Evolutionary conservation across 2,329 filamentous ascomycete species (phyloP).

Genomic region (Talaromyces albobiverticillius): DNA sequence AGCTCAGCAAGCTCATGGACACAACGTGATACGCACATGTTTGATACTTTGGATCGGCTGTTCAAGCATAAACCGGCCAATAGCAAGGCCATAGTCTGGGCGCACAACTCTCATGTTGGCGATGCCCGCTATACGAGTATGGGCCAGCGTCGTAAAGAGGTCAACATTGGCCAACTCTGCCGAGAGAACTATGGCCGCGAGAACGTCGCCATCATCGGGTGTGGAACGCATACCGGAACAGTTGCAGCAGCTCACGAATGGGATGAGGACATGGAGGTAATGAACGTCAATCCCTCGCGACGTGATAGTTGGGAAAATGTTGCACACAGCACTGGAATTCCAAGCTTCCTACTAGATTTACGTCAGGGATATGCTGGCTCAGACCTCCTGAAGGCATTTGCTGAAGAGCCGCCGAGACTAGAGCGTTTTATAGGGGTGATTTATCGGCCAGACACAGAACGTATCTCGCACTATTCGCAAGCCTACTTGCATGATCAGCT

Average conservation of each 20-base stretch:
- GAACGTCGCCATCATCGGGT: constrained; percentile 46
- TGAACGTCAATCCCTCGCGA: constrained; percentile 47
- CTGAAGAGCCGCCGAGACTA: constrained; percentile 34
- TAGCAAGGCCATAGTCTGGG: constrained; percentile 53
- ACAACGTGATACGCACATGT: constrained; percentile 53
- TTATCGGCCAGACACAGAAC: constrained; percentile 50
- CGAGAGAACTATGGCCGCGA: constrained; percentile 42
- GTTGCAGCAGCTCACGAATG: constrained; percentile 53
- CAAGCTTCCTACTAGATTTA: constrained; percentile 48
- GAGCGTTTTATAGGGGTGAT: constrained; percentile 55
- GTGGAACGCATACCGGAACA: constrained; percentile 50
- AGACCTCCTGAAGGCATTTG: constrained; percentile 35
- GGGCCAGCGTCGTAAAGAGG: constrained; percentile 42
- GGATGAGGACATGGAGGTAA: constrained; percentile 52
- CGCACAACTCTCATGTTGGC: constrained; percentile 54
- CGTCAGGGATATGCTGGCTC: constrained; percentile 35
- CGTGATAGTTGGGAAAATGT: constrained; percentile 50
- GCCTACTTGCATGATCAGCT: constrained; percentile 49
- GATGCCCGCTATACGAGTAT: constrained; percentile 53
- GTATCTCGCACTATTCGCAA: constrained; percentile 49
- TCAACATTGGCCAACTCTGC: constrained; percentile 56
- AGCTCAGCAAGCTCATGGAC: constrained; percentile 51
- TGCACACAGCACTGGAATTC: constrained; percentile 46
- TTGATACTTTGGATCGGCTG: constrained; percentile 45
- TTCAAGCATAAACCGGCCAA: constrained; percentile 38